Percentiles rank a stretch among this genome's conserved stretches.
Conservation (phyloP, 345 rosid species). For the Barbarea vulgaris region DNA sequence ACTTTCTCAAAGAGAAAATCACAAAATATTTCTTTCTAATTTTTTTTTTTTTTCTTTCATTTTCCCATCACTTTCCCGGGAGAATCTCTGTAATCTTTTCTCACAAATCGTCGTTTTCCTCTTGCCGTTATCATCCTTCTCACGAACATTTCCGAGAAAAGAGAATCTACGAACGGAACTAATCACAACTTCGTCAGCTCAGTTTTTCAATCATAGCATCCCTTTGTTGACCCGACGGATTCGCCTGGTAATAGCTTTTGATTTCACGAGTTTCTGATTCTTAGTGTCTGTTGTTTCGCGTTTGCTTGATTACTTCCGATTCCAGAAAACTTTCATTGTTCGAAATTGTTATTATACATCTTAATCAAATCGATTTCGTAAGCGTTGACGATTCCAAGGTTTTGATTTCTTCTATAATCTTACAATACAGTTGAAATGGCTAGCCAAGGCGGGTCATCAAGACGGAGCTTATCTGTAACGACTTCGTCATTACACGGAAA, state of each 20-base stretch:
- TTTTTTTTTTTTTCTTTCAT: not conserved
- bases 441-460: constrained; percentile 70
- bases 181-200: constrained; percentile 16
- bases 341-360: not conserved
- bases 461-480: constrained; percentile 60
- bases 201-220: constrained; percentile 11
- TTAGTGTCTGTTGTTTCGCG: not conserved
- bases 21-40: not conserved
- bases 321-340: not conserved
- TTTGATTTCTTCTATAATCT: not conserved
- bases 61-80: constrained; percentile 46
- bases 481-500: constrained; percentile 49
- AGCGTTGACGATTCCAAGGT: constrained; percentile 28
- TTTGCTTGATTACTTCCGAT: constrained; percentile 4
- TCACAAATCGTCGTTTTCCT: constrained; percentile 26
- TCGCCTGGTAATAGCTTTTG: constrained; percentile 27
- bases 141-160: constrained; percentile 19
- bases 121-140: constrained; percentile 17
- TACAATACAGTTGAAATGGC: constrained; percentile 56
- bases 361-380: constrained; percentile 1
- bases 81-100: constrained; percentile 13
- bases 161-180: constrained; percentile 15
- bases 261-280: constrained; percentile 7
- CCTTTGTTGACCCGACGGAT: constrained; percentile 21
- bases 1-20: constrained; percentile 4